phyloP scores from a whole-genome alignment of 2,329 filamentous ascomycete species.

The Macrophomina pseudophaseolina region DNA sequence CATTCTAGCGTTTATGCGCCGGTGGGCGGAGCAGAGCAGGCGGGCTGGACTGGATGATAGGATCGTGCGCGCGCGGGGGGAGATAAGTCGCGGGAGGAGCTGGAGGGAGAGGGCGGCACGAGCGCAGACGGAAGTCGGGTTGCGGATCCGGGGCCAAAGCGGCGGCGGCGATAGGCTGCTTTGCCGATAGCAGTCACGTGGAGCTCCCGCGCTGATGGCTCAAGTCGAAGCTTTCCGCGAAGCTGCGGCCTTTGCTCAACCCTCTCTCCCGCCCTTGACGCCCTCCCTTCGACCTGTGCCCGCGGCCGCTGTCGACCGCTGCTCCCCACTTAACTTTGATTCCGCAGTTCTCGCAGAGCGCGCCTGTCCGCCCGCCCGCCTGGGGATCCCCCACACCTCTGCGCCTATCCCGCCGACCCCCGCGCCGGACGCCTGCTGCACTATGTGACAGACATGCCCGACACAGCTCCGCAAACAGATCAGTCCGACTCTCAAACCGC shows the following conservation, averaged over 20 bases:
- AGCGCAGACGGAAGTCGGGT: background rate
- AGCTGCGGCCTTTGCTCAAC: conserved; percentile 10
- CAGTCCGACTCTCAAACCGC: conserved; percentile 9
- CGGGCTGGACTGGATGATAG: no score
- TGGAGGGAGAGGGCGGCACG: background rate
- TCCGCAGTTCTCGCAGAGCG: background rate
- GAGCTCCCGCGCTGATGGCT: conserved; percentile 10
- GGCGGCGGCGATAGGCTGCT: background rate
- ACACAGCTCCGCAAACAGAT: conserved; percentile 3
- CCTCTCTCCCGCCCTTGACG: conserved; percentile 18
- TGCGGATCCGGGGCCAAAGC: conserved; percentile 6
- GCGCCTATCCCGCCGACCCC: conserved; percentile 1
- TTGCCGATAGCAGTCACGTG: conserved; percentile 12
- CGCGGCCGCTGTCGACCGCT: background rate
- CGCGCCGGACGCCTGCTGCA: conserved; percentile 6
- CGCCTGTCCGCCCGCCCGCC: conserved; percentile 5
- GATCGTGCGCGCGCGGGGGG: no score
- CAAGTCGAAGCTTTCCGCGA: conserved; percentile 17
- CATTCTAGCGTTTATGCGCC: no score
- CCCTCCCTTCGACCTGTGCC: conserved; percentile 1
- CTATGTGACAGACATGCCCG: conserved; percentile 21
- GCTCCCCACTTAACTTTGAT: background rate
- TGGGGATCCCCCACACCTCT: background rate
- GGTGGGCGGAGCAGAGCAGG: no score
- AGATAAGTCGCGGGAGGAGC: no score